Percentiles rank a stretch among this genome's conserved stretches.
phyloP scores from a whole-genome alignment of 2,329 filamentous ascomycete genomes.

The Ophiostoma sp. region DNA sequence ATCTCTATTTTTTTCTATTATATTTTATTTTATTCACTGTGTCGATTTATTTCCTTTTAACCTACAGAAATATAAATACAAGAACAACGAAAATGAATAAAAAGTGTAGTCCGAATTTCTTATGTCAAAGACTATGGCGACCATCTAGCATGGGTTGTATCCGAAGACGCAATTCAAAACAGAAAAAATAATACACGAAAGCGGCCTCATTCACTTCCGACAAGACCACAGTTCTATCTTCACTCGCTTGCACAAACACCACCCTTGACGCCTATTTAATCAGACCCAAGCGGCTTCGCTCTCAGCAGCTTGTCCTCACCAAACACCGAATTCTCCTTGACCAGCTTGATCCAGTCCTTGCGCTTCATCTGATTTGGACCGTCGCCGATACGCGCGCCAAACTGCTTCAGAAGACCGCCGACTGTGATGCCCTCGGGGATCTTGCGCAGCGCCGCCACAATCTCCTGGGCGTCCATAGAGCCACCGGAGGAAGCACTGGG shows the following conservation, averaged over 20 bases:
- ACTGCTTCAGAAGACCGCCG: constrained; percentile 54
- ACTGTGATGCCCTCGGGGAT: constrained; percentile 55
- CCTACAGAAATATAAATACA: background rate
- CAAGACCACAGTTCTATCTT: background rate
- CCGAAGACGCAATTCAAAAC: background rate
- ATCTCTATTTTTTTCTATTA: background rate
- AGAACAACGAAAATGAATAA: background rate
- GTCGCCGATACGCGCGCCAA: constrained; percentile 55
- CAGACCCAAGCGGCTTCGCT: constrained; percentile 30
- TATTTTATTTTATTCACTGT: background rate
- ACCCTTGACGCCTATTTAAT: background rate
- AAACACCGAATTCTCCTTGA: constrained; percentile 57
- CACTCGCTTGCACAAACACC: background rate
- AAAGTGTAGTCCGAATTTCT: background rate
- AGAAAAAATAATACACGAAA: background rate
- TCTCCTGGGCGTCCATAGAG: constrained; percentile 52
- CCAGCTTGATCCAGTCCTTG: constrained; percentile 59
- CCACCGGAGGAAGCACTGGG: constrained; percentile 31
- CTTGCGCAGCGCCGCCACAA: constrained; percentile 54
- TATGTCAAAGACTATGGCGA: background rate
- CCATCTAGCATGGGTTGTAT: background rate
- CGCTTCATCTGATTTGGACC: constrained; percentile 53
- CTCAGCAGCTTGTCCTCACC: constrained; percentile 57
- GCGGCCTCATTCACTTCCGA: background rate
- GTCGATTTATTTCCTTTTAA: background rate